Evolutionary conservation across 225 moss, liverwort and hornwort species (phyloP), one percentile per base, ranked within the genome.

Genomic region (Pseudisothecium myosuroides): DNA sequence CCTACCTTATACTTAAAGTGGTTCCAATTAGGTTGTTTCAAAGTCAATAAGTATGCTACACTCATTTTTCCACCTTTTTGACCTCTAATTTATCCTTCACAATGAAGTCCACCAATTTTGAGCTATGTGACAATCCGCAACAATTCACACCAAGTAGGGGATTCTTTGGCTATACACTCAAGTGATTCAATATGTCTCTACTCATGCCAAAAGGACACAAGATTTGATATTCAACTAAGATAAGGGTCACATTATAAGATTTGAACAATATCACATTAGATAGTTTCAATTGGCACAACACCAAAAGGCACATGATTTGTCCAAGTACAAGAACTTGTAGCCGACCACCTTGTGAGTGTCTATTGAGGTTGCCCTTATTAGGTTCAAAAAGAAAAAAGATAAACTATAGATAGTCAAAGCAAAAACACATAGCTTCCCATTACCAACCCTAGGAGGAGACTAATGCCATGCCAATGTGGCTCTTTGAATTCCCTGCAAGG

Each of bases 401-500:
- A 2, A 6, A 12, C 3, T 12, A 18, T 19, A 8, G 16, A 4
- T 2, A 0, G 0, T 12, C 6, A 14, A 12, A 41, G 1, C 6
- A 60, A 59, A 80, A 39, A 12, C 10, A 39, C 19, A 13, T 13
- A 29, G 8, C 59, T 39, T 56, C 0, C 8, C 4, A 39, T 41
- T 41, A 1, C 39, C 4, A 0, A 41, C 5, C 5, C 3, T n/a
- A 12, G 3, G 13, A 13, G 1, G 11, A 29, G 6, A 41, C 20
- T 19, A 19, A 29, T 59, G 7, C 29, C 4, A 39, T 80, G 39
- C 19, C 27, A 36, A 34, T 36, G 26, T 17, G 8, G 0, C 27
- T 56, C 80, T 39, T 4, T 27, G 0, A 17, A 54, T 17, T 39
- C 2, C 54, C 0, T n/a, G 0, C 6, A 29, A 0, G 2, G 2